phyloP scores from a whole-genome alignment of 805 yeast species.

The Suhomyces tanzawaensis region DNA sequence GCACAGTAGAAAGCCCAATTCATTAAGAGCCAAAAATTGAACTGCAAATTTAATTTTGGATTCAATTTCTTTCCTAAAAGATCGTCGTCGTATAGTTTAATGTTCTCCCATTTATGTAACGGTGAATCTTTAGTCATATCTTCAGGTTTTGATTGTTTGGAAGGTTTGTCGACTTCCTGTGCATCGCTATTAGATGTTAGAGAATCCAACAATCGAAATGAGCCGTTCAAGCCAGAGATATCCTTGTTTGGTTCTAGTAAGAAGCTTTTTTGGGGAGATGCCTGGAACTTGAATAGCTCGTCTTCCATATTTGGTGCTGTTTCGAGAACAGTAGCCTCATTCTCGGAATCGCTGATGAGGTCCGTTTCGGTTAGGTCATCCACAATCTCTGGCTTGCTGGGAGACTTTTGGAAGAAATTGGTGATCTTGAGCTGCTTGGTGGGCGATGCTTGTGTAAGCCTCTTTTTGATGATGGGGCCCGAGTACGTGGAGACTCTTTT shows the following conservation, averaged over 20 bases:
- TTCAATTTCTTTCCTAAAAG: slow-evolving; percentile 23
- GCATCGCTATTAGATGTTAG: neutral
- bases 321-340: slow-evolving; percentile 7
- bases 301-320: slow-evolving; percentile 15
- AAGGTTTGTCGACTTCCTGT: neutral
- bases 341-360: slow-evolving; percentile 25
- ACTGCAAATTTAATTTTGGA: slow-evolving; percentile 17
- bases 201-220: slow-evolving; percentile 1
- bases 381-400: neutral
- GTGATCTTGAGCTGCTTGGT: slow-evolving; percentile 9
- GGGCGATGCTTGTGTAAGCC: slow-evolving; percentile 7
- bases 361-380: slow-evolving; percentile 12
- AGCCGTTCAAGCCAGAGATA: neutral
- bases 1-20: slow-evolving; percentile 40
- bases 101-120: slow-evolving; percentile 4
- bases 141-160: slow-evolving; percentile 8
- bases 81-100: slow-evolving; percentile 33
- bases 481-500: slow-evolving; percentile 3
- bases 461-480: slow-evolving; percentile 8
- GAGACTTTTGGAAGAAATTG: slow-evolving; percentile 9
- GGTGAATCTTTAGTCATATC: slow-evolving; percentile 22
- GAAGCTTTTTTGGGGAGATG: slow-evolving; percentile 6
- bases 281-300: slow-evolving; percentile 17
- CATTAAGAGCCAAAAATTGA: slow-evolving; percentile 30
- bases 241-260: slow-evolving; percentile 2